Evolutionary conservation across 768 basidiomycete species (phyloP).

Genomic region (Mycena filopes): DNA sequence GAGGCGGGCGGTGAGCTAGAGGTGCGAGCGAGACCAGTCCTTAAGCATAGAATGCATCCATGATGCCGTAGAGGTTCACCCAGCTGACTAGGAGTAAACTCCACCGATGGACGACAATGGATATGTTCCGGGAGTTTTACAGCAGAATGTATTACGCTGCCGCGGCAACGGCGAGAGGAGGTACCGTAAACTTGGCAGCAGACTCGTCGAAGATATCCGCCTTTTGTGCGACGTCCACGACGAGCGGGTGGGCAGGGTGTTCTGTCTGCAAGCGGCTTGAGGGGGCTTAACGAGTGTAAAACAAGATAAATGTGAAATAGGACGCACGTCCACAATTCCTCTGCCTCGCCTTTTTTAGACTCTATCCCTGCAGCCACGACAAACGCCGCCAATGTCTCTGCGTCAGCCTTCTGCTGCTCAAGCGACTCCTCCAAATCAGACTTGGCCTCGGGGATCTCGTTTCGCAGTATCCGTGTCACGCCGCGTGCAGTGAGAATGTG

Average conservation of each 20-base stretch:
- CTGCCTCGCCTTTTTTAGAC: constrained; percentile 69
- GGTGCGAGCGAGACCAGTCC: not conserved
- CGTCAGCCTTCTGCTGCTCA: constrained; percentile 64
- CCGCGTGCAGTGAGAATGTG: constrained; percentile 84
- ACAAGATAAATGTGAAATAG: constrained; percentile 18
- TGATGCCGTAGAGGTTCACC: not conserved
- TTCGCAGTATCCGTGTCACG: constrained; percentile 79
- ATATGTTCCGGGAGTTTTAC: constrained; percentile 18
- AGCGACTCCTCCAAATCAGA: constrained; percentile 84
- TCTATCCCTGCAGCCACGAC: constrained; percentile 73
- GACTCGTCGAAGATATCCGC: constrained; percentile 70
- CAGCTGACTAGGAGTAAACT: constrained; percentile 9
- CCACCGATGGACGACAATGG: constrained; percentile 5
- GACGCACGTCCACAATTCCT: constrained; percentile 78
- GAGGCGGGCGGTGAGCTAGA: not conserved
- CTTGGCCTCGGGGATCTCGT: constrained; percentile 79
- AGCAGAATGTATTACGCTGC: constrained; percentile 27
- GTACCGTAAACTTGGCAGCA: constrained; percentile 69
- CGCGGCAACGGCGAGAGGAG: constrained; percentile 55
- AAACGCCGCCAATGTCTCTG: constrained; percentile 76
- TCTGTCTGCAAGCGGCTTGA: constrained; percentile 50
- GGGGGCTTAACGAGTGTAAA: constrained; percentile 17
- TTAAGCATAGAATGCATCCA: not conserved
- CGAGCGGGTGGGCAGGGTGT: constrained; percentile 76
- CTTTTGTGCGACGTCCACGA: constrained; percentile 69